Conservation (phyloP, 2,329 filamentous ascomycete genomes). For the Didymella lethalis region DNA sequence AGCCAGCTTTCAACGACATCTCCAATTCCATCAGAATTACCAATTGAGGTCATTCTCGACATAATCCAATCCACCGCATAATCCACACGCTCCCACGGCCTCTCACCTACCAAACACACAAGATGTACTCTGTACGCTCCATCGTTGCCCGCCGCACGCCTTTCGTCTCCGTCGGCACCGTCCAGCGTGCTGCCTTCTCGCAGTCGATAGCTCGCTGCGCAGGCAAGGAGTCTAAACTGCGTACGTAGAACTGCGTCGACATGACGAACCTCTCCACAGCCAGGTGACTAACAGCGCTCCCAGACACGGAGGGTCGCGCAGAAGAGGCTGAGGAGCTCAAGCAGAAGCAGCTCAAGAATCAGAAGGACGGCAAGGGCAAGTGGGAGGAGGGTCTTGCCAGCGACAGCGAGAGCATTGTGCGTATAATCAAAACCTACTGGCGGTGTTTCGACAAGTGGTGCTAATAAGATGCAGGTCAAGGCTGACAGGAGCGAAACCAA, state of each 20-base stretch:
- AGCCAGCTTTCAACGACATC: background rate
- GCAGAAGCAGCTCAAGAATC: conserved; percentile 54
- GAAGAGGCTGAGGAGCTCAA: conserved; percentile 55
- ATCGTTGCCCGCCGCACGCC: conserved; percentile 44
- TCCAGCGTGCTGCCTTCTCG: conserved; percentile 50
- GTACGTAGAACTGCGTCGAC: conserved; percentile 44
- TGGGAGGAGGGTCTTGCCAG: conserved; percentile 56
- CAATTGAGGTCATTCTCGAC: conserved; percentile 1
- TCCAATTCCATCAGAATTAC: conserved; percentile 7
- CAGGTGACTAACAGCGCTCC: conserved; percentile 18
- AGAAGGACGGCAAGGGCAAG: conserved; percentile 54
- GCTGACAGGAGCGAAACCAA: conserved; percentile 55
- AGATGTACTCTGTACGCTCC: conserved; percentile 45
- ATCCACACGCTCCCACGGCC: background rate
- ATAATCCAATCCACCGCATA: background rate
- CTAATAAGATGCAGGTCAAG: conserved; percentile 44
- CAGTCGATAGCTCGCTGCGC: conserved; percentile 48
- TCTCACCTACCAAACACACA: conserved; percentile 5
- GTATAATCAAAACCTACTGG: conserved; percentile 11
- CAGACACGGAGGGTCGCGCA: conserved; percentile 44
- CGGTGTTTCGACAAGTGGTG: background rate
- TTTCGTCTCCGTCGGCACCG: conserved; percentile 35
- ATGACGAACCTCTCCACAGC: conserved; percentile 2
- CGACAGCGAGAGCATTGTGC: conserved; percentile 53
- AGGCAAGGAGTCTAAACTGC: conserved; percentile 56